Base-by-base conservation (phyloP, 768 basidiomycete genomes). In the Asterophora lycoperdoides region DNA sequence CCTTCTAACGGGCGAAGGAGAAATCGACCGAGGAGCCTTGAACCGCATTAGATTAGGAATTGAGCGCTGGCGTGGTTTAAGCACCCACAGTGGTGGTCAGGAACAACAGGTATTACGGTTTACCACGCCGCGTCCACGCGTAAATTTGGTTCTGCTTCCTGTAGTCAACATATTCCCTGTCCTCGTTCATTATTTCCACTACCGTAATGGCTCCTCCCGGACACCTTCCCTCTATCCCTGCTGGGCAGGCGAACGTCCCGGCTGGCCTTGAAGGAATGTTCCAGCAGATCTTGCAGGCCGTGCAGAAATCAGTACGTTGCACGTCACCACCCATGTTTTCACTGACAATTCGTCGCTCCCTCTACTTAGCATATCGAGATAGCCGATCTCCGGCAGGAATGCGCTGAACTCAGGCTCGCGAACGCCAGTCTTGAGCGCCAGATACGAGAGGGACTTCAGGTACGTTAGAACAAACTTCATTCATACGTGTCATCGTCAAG, bases 351-450 rank as follows among this genome's bases (percentile, higher is more conserved):
- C 57, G 41, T 49, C 43, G 37, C 23, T 23, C 23, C 3, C 26
- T 44, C n/a, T n/a, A n/a, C n/a, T 28, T 65, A 91, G 89, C 80
- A 83, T 62, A 52, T 64, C 13, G 86, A 91, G 57, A 82, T 92
- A 53, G 74, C 79, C 33, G 86, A 89, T 54, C 77, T 92, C 45
- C 79, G 81, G 56, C 80, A 84, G 49, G 89, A 93, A 70, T 89
- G 86, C 49, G 66, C 79, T 18, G 88, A 90, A 56, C 76, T 93
- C 43, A 78, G 81, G 56, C 75, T 79, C 55, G 80, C 85, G 8
- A 93, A 92, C 60, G 72, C 79, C 23, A 79, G 76, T 57, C 80
- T 93, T 51, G 89, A 93, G 62, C 79, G 84, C 39, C 84, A 88
- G 65, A 67, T 92, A 33, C 75, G 78, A 44, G 89, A 92, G 32